Evolutionary conservation across 768 basidiomycete genomes (phyloP), one percentile per base, ranked within the genome.

Genomic region (Panus rudis): DNA sequence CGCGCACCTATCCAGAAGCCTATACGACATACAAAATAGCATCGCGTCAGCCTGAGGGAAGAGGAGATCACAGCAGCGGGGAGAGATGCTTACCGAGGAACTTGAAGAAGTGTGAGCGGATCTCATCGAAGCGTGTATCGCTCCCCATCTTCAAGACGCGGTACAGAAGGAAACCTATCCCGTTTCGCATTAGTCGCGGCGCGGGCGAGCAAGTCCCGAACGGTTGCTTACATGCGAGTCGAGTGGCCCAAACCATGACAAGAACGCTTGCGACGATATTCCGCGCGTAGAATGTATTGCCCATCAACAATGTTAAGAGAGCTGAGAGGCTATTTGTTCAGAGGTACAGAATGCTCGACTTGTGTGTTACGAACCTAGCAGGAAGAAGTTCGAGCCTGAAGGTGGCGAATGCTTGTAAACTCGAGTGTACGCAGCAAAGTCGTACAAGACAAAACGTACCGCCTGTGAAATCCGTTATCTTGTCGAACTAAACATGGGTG

Each of bases 391-490:
- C 13, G 76, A 79, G 19, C 80, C 81, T 62, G 62, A 33, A 31
- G 34, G 8, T 16, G 32, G 26, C n/a, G n/a, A n/a, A 42, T 11
- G 23, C 11, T 13, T 33, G 3, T 41, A 31, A 32, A 39, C 41
- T 16, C 28, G 21, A 27, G 23, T 8, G 30, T 8, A 20, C 35
- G 23, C 16, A 8, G 10, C 11, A 19, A 11, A 25, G 13, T 37
- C 22, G 45, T 37, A 22, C 20, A 51, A 20, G 43, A 37, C 38
- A 44, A 49, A 41, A 49, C 63, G 17, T 26, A 71, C 73, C 72
- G 49, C 78, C 77, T 2, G 76, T 80, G 45, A 82, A 77, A 60
- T 83, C 82, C 11, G 81, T 84, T 34, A 84, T 78, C 57, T 85
- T 84, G 61, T 85, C 81, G 52, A 83, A 81, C 64, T 81, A 44